These are phyloP conservation scores for Diaporthe sp. DNA, from an alignment of 2,329 filamentous ascomycete genomes.

Conservation along the genomic window DNA sequence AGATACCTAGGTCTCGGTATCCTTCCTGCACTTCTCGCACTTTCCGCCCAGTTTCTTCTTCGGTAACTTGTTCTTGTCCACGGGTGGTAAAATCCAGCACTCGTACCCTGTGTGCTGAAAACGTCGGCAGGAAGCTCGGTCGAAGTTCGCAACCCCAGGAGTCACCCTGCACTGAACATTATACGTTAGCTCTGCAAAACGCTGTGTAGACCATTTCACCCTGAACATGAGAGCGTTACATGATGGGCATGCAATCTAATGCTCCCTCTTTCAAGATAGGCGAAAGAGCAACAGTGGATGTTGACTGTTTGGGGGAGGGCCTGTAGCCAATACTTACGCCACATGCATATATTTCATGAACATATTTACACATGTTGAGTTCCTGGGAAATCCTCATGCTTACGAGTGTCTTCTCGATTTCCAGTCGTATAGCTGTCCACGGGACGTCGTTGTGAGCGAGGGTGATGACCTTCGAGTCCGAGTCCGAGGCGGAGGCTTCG, in stretches of 20 bases:
- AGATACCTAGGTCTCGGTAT: background rate
- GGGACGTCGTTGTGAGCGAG: background rate
- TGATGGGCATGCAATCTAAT: background rate
- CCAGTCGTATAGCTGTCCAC: background rate
- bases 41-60: background rate
- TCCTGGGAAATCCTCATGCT: rapidly evolving
- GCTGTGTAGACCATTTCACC: rapidly evolving
- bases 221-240: rapidly evolving
- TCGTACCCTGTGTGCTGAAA: background rate
- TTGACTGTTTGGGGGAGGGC: too few species aligned
- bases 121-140: background rate
- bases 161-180: background rate
- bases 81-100: background rate
- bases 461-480: background rate
- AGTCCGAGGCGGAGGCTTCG: background rate
- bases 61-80: background rate
- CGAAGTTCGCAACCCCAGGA: background rate
- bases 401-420: background rate
- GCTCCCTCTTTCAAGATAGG: background rate
- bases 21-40: slow-evolving; percentile 8
- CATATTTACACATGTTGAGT: slow-evolving; percentile 5
- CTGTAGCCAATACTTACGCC: slow-evolving; percentile 12
- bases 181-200: background rate
- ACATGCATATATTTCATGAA: slow-evolving; percentile 3
- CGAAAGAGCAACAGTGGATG: background rate